Base-by-base conservation (phyloP, 768 basidiomycete species). In the Trametes cubensis region DNA sequence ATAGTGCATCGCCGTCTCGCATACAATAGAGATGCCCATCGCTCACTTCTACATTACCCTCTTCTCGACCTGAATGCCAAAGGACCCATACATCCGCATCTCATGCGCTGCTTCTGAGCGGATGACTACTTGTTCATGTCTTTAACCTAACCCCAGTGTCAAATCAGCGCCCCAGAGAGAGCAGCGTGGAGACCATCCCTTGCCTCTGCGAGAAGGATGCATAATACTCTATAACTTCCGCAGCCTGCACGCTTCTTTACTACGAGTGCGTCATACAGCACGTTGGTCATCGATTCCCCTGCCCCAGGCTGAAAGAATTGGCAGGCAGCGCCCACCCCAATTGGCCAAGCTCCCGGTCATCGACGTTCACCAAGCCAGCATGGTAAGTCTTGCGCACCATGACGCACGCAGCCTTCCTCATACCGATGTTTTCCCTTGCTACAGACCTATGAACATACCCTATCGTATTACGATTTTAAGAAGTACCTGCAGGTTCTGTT, bases 101-200 rank as follows among this genome's bases (percentile, higher is more conserved):
- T 34, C 34, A 10, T 34, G 11, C 11, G 34, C 34, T 7, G 28
- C 11, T 34, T 11, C 34, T 34, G 2, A 34, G 34, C 34, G 10
- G 34, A 11, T 11, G 6, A 34, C 8, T 2, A 34, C n/a, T n/a
- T n/a, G n/a, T n/a, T n/a, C 86, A 86, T 66, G 69, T 89, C 63
- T 74, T 82, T 18, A 76, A 82, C 58, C 72, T 79, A n/a, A 81
- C 77, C 42, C 75, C 72, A 48, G 84, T 86, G 2, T 90, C 88
- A 88, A 90, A 90, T 63, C 87, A 90, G 67, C 88, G 90, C 70
- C 77, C 88, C 48, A 85, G 83, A 20, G 89, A 88, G 8, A 85
- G 86, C 63, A 87, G 87, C 87, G 61, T 42, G 41, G 86, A 86
- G 71, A 87, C 84, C 0, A 79, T 86, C 46, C 75, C 86, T 2